These are phyloP conservation scores for Mycena galopus DNA, from an alignment of 768 basidiomycete genomes.

Conservation along the genomic window DNA sequence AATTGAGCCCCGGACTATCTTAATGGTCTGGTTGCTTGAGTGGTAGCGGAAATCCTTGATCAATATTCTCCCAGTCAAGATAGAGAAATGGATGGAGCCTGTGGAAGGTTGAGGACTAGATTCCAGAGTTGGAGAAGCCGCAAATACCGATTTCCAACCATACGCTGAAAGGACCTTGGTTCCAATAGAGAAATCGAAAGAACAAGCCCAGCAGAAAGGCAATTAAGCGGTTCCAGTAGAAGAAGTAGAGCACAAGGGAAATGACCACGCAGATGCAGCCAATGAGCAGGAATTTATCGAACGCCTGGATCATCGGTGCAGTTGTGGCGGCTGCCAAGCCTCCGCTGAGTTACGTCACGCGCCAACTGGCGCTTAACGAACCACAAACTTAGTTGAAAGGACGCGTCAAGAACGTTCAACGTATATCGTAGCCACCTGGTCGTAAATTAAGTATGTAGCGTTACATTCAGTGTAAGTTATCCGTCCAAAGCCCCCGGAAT, in stretches of 20 bases:
- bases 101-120: slow-evolving; percentile 8
- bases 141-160: slow-evolving; percentile 85
- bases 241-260: slow-evolving; percentile 79
- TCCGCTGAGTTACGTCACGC: not conserved
- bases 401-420: not conserved
- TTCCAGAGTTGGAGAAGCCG: not conserved
- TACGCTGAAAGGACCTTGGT: slow-evolving; percentile 76
- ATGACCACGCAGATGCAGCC: slow-evolving; percentile 70
- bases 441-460: slow-evolving; percentile 14
- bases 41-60: slow-evolving; percentile 91
- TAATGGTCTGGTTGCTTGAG: slow-evolving; percentile 92
- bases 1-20: slow-evolving; percentile 85
- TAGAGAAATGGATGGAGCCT: slow-evolving; percentile 95
- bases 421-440: not conserved
- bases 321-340: not conserved
- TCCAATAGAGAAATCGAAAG: slow-evolving; percentile 85
- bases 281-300: slow-evolving; percentile 71
- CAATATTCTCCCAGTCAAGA: slow-evolving; percentile 88
- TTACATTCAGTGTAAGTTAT: slow-evolving; percentile 13
- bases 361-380: not conserved
- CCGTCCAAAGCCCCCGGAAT: slow-evolving; percentile 33
- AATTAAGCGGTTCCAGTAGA: slow-evolving; percentile 92
- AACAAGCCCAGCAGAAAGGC: slow-evolving; percentile 74
- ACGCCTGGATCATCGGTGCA: slow-evolving; percentile 52
- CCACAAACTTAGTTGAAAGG: too few relatives aligned